Evolutionary conservation across 257 asterid species (phyloP).

Genomic region (Thymus quinquecostatus): DNA sequence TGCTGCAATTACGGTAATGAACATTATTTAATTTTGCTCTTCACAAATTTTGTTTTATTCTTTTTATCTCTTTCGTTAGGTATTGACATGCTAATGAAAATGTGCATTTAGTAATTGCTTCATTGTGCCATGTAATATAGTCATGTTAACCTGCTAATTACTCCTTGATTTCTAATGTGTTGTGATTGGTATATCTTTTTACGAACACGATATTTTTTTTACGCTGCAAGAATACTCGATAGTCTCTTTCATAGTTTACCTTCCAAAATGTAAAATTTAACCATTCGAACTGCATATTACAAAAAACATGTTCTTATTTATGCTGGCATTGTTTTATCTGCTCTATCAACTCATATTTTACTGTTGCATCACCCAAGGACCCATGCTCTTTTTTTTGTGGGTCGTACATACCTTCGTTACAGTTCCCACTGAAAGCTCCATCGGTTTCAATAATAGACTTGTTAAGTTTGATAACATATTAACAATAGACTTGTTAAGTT

Average conservation of each 20-base stretch:
- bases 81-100: not conserved
- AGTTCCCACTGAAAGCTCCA: not conserved
- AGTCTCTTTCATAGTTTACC: not conserved
- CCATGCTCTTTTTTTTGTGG: not conserved
- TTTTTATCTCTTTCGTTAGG: not conserved
- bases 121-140: constrained; percentile 13
- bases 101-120: constrained; percentile 13
- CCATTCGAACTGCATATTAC: not conserved
- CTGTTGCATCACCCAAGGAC: not conserved
- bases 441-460: not conserved
- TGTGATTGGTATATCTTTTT: constrained; percentile 9
- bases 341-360: not conserved
- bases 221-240: no score
- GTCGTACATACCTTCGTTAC: no score
- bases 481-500: not conserved
- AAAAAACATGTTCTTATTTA: not conserved
- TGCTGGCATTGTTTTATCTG: not conserved
- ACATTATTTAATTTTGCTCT: not conserved
- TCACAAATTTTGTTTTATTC: constrained; percentile 12
- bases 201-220: not conserved
- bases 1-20: constrained; percentile 92
- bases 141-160: constrained; percentile 9
- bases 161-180: constrained; percentile 10
- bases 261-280: not conserved
- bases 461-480: not conserved